Conservation (phyloP, 2,329 filamentous ascomycete species). For the Aspergillus ustus region DNA sequence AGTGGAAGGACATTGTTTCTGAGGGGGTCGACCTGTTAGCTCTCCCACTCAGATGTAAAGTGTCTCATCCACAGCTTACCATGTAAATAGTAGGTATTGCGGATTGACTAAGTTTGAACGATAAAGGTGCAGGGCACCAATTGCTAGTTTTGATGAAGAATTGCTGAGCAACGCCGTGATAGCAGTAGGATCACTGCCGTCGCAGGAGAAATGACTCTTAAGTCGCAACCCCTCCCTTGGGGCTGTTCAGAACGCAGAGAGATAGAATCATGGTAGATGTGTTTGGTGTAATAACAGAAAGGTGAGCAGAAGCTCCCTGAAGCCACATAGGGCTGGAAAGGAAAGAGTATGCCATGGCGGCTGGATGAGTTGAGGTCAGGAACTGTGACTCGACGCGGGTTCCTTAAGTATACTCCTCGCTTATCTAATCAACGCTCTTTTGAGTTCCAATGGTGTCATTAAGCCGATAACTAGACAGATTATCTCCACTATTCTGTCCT, state of each 20-base stretch:
- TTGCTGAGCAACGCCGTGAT: constrained; percentile 18
- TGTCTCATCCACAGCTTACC: background rate
- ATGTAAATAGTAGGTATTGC: background rate
- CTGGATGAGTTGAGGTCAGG: constrained; percentile 15
- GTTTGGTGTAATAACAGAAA: constrained; percentile 11
- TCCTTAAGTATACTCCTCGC: constrained; percentile 9
- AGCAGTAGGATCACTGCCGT: constrained; percentile 26
- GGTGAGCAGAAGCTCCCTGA: constrained; percentile 5
- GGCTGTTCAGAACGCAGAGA: constrained; percentile 26
- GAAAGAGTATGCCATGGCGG: constrained; percentile 29
- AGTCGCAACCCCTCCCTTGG: constrained; percentile 40
- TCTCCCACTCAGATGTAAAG: background rate
- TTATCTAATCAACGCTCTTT: constrained; percentile 27
- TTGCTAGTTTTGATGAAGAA: background rate
- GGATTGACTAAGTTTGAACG: background rate
- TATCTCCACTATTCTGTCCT: background rate
- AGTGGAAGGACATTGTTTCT: constrained; percentile 56
- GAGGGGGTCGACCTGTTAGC: background rate
- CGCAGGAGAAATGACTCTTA: constrained; percentile 25
- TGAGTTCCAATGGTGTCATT: too few species aligned
- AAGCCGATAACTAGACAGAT: background rate
- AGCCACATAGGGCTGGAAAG: constrained; percentile 27
- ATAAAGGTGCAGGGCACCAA: background rate
- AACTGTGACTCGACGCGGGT: background rate
- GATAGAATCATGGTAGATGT: constrained; percentile 10